Evolutionary conservation across 345 rosid species (phyloP).

Genomic region (Barbarea vulgaris): DNA sequence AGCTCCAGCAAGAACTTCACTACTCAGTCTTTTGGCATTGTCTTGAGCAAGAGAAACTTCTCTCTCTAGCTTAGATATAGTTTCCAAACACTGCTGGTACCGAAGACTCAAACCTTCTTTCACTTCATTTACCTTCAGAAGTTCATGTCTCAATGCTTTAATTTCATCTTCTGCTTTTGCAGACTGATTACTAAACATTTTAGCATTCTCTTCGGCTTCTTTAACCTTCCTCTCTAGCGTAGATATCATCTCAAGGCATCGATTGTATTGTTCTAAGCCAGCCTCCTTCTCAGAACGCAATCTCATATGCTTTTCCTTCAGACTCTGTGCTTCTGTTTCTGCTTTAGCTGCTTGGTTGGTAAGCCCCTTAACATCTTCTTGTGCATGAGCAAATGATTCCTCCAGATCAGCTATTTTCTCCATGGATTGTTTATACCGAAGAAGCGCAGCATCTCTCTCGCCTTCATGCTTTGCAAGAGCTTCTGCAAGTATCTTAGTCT

Average conservation of each 20-base stretch:
- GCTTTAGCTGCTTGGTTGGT: constrained; percentile 58
- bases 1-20: constrained; percentile 61
- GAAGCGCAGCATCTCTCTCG: constrained; percentile 74
- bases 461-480: constrained; percentile 61
- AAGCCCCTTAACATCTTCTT: constrained; percentile 55
- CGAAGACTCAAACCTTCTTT: constrained; percentile 56
- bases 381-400: constrained; percentile 46
- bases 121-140: constrained; percentile 60
- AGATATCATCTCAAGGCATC: constrained; percentile 64
- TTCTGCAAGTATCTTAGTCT: constrained; percentile 69
- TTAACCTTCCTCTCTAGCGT: constrained; percentile 63
- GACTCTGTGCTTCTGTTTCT: constrained; percentile 61
- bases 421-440: constrained; percentile 64
- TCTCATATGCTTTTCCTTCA: constrained; percentile 56
- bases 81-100: constrained; percentile 71
- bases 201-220: constrained; percentile 59
- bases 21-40: constrained; percentile 56
- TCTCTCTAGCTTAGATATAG: constrained; percentile 60
- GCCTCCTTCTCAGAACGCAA: constrained; percentile 71
- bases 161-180: constrained; percentile 66
- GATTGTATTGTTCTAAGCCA: constrained; percentile 59
- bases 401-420: constrained; percentile 65
- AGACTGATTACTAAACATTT: constrained; percentile 49
- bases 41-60: constrained; percentile 59
- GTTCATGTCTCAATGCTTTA: constrained; percentile 56